phyloP scores from a whole-genome alignment of 2,329 filamentous ascomycete genomes.

The Graphium sp. region DNA sequence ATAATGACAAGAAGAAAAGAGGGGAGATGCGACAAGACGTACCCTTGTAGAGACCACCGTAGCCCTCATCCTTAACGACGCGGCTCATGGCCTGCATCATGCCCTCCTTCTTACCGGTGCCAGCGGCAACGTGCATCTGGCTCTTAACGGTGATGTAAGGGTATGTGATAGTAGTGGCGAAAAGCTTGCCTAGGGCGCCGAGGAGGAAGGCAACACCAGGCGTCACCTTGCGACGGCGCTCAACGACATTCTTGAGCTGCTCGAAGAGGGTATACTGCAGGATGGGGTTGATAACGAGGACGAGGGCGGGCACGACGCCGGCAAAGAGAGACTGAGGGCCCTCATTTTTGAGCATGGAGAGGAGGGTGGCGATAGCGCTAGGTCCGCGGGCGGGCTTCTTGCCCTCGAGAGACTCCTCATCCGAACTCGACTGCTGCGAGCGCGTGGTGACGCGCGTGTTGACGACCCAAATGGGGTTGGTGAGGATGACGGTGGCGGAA shows the following conservation, averaged over 20 bases:
- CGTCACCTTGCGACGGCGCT: conserved; percentile 58
- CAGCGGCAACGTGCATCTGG: conserved; percentile 80
- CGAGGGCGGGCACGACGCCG: conserved; percentile 79
- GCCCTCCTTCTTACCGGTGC: conserved; percentile 60
- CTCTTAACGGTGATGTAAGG: conserved; percentile 99
- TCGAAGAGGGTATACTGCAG: conserved; percentile 98
- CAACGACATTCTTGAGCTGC: conserved; percentile 84
- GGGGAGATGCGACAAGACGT: conserved; percentile 13
- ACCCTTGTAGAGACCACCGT: conserved; percentile 84
- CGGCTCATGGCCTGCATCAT: conserved; percentile 62
- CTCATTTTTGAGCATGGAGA: conserved; percentile 68
- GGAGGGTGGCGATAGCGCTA: conserved; percentile 65
- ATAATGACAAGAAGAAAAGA: conserved; percentile 1
- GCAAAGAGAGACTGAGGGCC: conserved; percentile 75
- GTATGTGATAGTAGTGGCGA: conserved; percentile 88
- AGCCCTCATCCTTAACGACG: conserved; percentile 82
- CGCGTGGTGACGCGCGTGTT: conserved; percentile 97
- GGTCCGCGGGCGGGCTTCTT: conserved; percentile 33
- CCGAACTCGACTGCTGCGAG: conserved; percentile 29
- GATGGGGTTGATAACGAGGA: conserved; percentile 95
- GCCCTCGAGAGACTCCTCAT: conserved; percentile 23
- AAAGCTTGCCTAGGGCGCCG: conserved; percentile 83
- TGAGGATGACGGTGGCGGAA: conserved; percentile 84
- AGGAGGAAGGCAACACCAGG: conserved; percentile 80
- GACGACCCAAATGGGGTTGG: conserved; percentile 98